phyloP scores from a whole-genome alignment of 2,329 filamentous ascomycete species.

The Truncatella angustata region DNA sequence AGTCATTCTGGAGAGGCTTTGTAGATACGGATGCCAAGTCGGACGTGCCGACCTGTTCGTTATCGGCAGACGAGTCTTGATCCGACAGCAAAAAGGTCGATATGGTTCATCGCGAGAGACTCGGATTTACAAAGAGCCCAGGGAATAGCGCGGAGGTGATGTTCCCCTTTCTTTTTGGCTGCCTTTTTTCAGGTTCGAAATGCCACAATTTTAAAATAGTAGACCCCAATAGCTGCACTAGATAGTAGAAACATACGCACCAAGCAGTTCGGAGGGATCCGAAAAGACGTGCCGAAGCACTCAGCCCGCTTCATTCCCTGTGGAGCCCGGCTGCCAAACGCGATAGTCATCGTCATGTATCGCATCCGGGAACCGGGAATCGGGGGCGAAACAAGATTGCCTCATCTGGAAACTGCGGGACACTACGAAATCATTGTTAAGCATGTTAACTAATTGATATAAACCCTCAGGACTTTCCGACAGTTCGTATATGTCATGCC shows the following conservation, averaged over 20 bases:
- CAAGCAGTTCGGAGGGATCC: conserved; percentile 5
- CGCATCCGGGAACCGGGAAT: background rate
- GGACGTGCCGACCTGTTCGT: background rate
- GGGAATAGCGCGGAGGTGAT: too few relatives aligned
- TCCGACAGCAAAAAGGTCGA: background rate
- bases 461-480: background rate
- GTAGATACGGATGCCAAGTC: conserved; percentile 2
- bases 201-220: background rate
- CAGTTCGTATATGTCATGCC: background rate
- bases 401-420: background rate
- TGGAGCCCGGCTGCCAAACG: conserved; percentile 1
- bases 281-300: background rate
- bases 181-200: background rate
- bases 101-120: background rate
- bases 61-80: background rate
- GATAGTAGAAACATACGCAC: background rate
- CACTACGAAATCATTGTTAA: too few relatives aligned
- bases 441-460: background rate
- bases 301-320: background rate
- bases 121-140: too few relatives aligned
- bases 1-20: too few relatives aligned
- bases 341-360: background rate
- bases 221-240: background rate
- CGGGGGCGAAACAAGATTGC: background rate
- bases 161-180: background rate